Evolutionary conservation across 257 asterid species (phyloP).

Genomic region (Forsythia suspensa): DNA sequence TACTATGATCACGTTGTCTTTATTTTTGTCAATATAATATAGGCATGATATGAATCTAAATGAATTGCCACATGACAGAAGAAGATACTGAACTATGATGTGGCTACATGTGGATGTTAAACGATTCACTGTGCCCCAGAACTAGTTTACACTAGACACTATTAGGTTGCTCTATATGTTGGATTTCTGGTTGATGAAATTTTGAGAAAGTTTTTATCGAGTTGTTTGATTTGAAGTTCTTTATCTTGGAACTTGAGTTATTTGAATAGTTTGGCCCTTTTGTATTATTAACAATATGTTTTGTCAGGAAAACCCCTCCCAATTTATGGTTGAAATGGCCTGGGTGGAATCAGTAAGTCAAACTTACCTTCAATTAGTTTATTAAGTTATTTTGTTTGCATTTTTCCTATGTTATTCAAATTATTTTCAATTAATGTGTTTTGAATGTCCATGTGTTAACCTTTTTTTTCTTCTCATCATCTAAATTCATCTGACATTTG

Average conservation of each 20-base stretch:
- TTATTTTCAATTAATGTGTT: not conserved
- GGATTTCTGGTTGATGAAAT: not conserved
- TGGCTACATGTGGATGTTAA: constrained; percentile 1
- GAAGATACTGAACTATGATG: not conserved
- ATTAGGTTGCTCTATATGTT: not conserved
- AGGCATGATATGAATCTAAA: not conserved
- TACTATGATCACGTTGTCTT: not conserved
- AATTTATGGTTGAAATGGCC: constrained; percentile 86
- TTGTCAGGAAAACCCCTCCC: constrained; percentile 82
- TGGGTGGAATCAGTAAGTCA: constrained; percentile 73
- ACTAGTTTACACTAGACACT: not conserved
- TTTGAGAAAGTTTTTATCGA: not conserved
- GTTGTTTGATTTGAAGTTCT: not conserved
- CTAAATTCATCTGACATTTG: constrained; percentile 9
- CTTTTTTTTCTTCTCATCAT: constrained; percentile 3
- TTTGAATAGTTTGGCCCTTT: constrained; percentile 7
- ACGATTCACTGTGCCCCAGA: constrained; percentile 11
- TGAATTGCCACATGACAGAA: not conserved
- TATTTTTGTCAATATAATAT: not conserved
- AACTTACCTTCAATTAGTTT: constrained; percentile 12
- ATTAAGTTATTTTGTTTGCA: constrained; percentile 1
- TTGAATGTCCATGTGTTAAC: constrained; percentile 1
- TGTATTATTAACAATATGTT: constrained; percentile 12
- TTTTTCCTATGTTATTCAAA: not conserved
- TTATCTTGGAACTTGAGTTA: not conserved